Percentiles rank a stretch among this genome's conserved stretches.
Evolutionary conservation across 31 red algal species (phyloP).

Genomic region (Bonnemaisonia californica): DNA sequence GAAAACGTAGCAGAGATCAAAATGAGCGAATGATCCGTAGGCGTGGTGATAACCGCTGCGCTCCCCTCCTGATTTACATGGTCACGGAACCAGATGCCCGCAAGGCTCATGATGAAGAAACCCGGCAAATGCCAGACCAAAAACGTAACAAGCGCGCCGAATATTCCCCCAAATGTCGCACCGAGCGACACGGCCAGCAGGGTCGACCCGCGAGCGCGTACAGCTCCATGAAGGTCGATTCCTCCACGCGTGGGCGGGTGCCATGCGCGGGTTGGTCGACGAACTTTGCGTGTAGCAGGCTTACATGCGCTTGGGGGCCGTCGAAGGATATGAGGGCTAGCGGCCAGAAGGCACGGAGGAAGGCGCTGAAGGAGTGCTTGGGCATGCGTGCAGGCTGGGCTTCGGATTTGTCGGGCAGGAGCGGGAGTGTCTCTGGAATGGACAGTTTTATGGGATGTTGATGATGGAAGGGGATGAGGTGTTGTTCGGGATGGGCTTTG

Average conservation of each 20-base stretch:
- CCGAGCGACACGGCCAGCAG: constrained; percentile 63
- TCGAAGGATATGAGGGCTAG: constrained; percentile 67
- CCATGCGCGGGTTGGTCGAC: constrained; percentile 24
- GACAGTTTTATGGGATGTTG: no score
- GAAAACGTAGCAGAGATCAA: constrained; percentile 68
- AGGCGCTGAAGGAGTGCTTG: constrained; percentile 34
- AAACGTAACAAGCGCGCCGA: constrained; percentile 50
- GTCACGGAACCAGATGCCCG: constrained; percentile 54
- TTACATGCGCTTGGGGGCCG: constrained; percentile 75
- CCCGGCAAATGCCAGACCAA: constrained; percentile 70
- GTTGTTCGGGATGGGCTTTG: no score
- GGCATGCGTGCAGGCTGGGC: neutral
- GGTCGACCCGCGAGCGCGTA: constrained; percentile 75
- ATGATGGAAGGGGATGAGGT: no score
- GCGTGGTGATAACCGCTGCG: constrained; percentile 4
- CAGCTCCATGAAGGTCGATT: constrained; percentile 79
- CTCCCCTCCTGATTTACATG: constrained; percentile 6
- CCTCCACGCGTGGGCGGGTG: constrained; percentile 20
- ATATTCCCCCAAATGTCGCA: constrained; percentile 50
- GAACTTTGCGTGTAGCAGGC: constrained; percentile 56
- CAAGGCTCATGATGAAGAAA: constrained; percentile 43
- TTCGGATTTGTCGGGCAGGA: neutral
- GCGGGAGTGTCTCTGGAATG: neutral
- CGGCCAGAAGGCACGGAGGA: constrained; percentile 58
- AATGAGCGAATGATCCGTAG: constrained; percentile 40